phyloP scores from a whole-genome alignment of 2,329 filamentous ascomycete species.

The Zymoseptoria crescenta region DNA sequence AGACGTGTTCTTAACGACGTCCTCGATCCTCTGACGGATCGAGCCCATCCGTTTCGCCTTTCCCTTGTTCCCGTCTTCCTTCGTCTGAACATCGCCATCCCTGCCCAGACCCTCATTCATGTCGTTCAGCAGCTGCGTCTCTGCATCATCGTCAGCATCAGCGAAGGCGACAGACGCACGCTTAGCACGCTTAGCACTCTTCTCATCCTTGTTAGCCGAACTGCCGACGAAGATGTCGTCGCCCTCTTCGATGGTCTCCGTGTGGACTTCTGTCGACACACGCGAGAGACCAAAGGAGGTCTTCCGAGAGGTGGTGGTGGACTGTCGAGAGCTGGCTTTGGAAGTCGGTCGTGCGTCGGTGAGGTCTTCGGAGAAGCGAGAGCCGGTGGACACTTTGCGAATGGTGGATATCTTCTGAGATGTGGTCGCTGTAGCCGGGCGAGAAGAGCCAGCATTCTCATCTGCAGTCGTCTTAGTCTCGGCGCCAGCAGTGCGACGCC shows the following conservation, averaged over 20 bases:
- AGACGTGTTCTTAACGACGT: slow-evolving; percentile 7
- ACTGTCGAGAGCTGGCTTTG: slow-evolving; percentile 9
- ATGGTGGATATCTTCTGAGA: neutral
- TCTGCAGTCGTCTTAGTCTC: neutral
- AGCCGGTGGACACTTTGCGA: slow-evolving; percentile 6
- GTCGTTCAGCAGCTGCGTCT: neutral
- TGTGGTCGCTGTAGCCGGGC: neutral
- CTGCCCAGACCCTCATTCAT: neutral
- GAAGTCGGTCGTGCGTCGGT: slow-evolving; percentile 8
- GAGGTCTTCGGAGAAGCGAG: slow-evolving; percentile 15
- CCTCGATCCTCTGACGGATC: slow-evolving; percentile 9
- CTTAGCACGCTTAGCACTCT: neutral
- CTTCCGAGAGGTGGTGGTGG: slow-evolving; percentile 12
- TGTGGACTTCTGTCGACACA: slow-evolving; percentile 4
- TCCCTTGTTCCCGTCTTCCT: slow-evolving; percentile 1
- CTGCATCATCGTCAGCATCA: neutral
- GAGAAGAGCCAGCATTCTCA: neutral
- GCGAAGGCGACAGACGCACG: neutral
- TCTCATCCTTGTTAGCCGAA: slow-evolving; percentile 1
- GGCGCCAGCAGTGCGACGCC: neutral
- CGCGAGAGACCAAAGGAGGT: slow-evolving; percentile 9
- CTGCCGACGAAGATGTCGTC: slow-evolving; percentile 4
- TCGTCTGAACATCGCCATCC: neutral
- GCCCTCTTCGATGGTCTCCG: neutral
- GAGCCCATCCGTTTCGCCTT: slow-evolving; percentile 4